phyloP scores from a whole-genome alignment of 495 filamentous ascomycete genomes.

The Parathielavia appendiculata region DNA sequence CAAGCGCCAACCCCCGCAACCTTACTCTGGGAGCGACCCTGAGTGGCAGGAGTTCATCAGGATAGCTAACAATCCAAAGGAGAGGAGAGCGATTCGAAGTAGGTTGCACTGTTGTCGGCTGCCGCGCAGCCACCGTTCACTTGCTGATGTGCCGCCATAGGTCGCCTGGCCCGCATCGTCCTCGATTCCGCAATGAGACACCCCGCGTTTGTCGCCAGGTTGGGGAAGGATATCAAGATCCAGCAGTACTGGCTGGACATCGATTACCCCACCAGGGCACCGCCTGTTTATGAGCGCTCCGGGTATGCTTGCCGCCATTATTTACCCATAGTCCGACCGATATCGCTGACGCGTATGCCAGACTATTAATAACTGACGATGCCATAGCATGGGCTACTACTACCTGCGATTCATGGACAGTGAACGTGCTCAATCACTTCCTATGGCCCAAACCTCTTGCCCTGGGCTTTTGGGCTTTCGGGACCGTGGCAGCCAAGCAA shows the following conservation, averaged over 20 bases:
- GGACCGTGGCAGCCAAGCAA: conserved; percentile 28
- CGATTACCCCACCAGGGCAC: conserved; percentile 36
- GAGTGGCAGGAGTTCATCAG: conserved; percentile 66
- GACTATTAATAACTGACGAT: conserved; percentile 34
- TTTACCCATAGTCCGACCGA: neutral
- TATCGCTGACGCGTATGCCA: conserved; percentile 7
- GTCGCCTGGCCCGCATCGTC: conserved; percentile 26
- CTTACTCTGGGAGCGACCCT: conserved; percentile 58
- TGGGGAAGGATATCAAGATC: conserved; percentile 24
- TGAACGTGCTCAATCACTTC: conserved; percentile 27
- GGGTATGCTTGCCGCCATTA: conserved; percentile 30
- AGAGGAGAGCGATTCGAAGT: conserved; percentile 49
- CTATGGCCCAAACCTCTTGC: conserved; percentile 36
- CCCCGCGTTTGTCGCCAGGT: conserved; percentile 14
- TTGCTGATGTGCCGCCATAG: conserved; percentile 23
- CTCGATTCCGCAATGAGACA: conserved; percentile 12
- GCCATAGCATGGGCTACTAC: conserved; percentile 27
- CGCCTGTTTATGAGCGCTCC: conserved; percentile 36
- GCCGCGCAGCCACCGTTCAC: neutral
- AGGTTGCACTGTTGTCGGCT: conserved; percentile 12
- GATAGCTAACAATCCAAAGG: conserved; percentile 49
- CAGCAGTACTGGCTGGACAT: conserved; percentile 37
- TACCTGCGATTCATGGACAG: conserved; percentile 29
- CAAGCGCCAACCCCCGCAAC: conserved; percentile 36
- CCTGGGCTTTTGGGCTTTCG: conserved; percentile 34